phyloP scores from a whole-genome alignment of 1,139 yeast genomes.

The Blastobotrys capitulatus region DNA sequence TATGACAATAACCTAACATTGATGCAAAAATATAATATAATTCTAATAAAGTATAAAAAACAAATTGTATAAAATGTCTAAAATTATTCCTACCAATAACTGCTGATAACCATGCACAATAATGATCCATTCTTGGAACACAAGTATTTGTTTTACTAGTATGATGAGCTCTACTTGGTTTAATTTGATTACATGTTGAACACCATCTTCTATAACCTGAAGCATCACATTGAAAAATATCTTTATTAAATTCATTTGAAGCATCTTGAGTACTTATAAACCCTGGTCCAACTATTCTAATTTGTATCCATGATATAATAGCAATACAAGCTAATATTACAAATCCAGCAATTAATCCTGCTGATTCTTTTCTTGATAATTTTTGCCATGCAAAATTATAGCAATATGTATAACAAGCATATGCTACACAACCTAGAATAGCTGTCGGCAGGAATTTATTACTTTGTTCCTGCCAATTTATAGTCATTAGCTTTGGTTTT shows the following conservation, averaged over 20 bases:
- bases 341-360: constrained; percentile 29
- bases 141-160: constrained; percentile 66
- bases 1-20: constrained; percentile 27
- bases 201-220: constrained; percentile 55
- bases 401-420: constrained; percentile 32
- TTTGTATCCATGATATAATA: constrained; percentile 33
- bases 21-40: constrained; percentile 34
- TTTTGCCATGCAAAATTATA: constrained; percentile 32
- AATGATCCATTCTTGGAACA: constrained; percentile 61
- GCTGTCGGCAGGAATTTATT: not conserved
- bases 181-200: constrained; percentile 67
- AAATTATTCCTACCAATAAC: constrained; percentile 80
- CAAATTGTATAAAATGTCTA: constrained; percentile 68
- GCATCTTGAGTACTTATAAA: constrained; percentile 7
- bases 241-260: constrained; percentile 15
- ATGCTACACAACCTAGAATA: constrained; percentile 21
- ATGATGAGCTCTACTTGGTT: constrained; percentile 87
- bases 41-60: constrained; percentile 47
- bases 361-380: constrained; percentile 25
- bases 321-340: constrained; percentile 25
- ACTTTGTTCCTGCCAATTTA: not conserved
- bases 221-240: constrained; percentile 34
- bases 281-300: constrained; percentile 21
- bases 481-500: not conserved
- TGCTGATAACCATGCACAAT: constrained; percentile 89